Conservation (phyloP, 1,139 yeast species). For the Saccharomyces hybrid region DNA sequence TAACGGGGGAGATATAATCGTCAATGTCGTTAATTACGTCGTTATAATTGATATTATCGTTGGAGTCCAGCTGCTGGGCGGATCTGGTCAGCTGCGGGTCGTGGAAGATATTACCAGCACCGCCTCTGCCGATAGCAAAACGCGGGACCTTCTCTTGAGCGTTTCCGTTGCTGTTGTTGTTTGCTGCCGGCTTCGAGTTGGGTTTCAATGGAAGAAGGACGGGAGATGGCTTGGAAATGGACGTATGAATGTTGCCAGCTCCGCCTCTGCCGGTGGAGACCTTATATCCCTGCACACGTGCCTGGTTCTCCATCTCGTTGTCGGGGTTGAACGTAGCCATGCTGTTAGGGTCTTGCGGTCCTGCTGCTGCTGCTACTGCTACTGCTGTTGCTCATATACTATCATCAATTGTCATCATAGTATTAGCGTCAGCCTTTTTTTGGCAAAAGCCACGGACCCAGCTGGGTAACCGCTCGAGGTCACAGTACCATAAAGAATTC, state of each 20-base stretch:
- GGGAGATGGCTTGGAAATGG: conserved; percentile 45
- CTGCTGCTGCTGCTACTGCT: not conserved
- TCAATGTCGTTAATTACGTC: conserved; percentile 15
- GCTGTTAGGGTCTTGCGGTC: not conserved
- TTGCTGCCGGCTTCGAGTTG: conserved; percentile 14
- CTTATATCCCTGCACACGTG: conserved; percentile 8
- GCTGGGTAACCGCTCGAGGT: not conserved
- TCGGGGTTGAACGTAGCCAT: not conserved
- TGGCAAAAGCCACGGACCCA: not conserved
- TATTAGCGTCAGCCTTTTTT: not conserved
- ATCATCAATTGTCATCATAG: not conserved
- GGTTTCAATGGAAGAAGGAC: conserved; percentile 54
- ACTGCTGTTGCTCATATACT: not conserved
- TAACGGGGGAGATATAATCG: conserved; percentile 21
- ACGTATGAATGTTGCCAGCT: conserved; percentile 58
- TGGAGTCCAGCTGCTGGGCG: conserved; percentile 60
- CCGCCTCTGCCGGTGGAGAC: conserved; percentile 76
- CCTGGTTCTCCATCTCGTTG: not conserved
- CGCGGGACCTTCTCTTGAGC: not conserved
- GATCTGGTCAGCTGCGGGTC: conserved; percentile 56
- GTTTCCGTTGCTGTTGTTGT: not conserved
- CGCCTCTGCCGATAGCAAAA: conserved; percentile 75
- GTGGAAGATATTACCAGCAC: conserved; percentile 70
- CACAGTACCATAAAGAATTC: not conserved
- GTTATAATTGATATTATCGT: conserved; percentile 13